Percentiles rank a stretch among this genome's conserved stretches.
These are phyloP conservation scores for Calendula officinalis DNA, from an alignment of 129 eudicot genomes.

Conservation along the genomic window DNA sequence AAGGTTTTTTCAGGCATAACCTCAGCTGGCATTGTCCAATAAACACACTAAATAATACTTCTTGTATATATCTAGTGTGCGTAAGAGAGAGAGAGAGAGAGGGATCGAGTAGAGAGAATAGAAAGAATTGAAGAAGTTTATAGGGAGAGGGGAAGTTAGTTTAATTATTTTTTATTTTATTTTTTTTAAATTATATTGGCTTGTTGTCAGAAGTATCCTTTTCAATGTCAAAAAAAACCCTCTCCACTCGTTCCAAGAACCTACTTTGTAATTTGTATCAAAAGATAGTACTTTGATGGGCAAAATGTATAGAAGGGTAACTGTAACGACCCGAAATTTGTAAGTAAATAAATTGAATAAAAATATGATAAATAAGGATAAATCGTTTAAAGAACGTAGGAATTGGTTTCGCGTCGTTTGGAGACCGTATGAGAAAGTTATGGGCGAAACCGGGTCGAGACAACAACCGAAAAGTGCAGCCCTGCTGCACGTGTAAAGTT, in stretches of 20 bases:
- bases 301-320: no score
- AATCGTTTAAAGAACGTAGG: no score
- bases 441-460: no score
- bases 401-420: no score
- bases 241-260: conserved; percentile 12
- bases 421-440: no score
- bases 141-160: conserved; percentile 10
- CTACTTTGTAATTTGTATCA: background rate
- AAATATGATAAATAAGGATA: no score
- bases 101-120: background rate
- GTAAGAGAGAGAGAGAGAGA: conserved; percentile 10
- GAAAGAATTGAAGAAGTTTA: conserved; percentile 8
- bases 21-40: conserved; percentile 53
- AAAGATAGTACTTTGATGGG: background rate
- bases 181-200: background rate
- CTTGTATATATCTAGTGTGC: background rate
- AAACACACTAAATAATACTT: background rate
- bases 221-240: conserved; percentile 20
- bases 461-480: no score
- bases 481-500: no score
- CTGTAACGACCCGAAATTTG: no score
- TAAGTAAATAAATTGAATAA: no score
- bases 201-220: conserved; percentile 25
- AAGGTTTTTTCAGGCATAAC: conserved; percentile 44
- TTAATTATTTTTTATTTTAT: no score